Evolutionary conservation across 1,284 basidiomycete species (phyloP).

Genomic region (Pseudozyma flocculosa): DNA sequence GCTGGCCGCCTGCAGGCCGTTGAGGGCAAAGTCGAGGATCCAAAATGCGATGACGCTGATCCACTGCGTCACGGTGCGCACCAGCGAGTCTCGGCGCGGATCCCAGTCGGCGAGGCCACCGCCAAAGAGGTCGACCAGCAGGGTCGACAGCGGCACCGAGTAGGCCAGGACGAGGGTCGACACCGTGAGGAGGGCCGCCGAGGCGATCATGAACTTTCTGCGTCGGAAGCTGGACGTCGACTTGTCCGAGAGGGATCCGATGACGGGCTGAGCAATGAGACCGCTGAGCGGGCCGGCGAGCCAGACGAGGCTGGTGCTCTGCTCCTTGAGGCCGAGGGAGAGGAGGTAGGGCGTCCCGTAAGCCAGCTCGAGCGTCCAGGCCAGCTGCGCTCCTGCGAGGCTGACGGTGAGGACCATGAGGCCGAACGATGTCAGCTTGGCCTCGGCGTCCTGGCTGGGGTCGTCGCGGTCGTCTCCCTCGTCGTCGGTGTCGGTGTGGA

Average conservation of each 20-base stretch:
- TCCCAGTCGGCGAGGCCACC: slow-evolving; percentile 87
- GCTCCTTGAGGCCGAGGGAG: slow-evolving; percentile 82
- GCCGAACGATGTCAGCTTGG: slow-evolving; percentile 53
- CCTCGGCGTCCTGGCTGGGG: slow-evolving; percentile 6
- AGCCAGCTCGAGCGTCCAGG: slow-evolving; percentile 81
- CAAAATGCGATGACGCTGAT: slow-evolving; percentile 91
- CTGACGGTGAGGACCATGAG: slow-evolving; percentile 63
- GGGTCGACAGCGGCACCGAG: slow-evolving; percentile 71
- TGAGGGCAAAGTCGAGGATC: slow-evolving; percentile 89
- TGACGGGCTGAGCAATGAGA: slow-evolving; percentile 88
- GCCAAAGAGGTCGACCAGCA: slow-evolving; percentile 76
- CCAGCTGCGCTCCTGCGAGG: slow-evolving; percentile 78
- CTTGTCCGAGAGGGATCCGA: slow-evolving; percentile 89
- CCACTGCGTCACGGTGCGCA: slow-evolving; percentile 25
- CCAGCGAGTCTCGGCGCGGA: slow-evolving; percentile 63
- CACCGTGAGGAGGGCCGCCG: slow-evolving; percentile 69
- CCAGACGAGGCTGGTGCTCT: slow-evolving; percentile 92
- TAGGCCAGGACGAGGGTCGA: slow-evolving; percentile 86
- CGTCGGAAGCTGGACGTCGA: slow-evolving; percentile 78
- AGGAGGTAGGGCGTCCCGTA: slow-evolving; percentile 90
- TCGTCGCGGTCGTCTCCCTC: slow-evolving; percentile 1
- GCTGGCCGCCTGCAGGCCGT: slow-evolving; percentile 83
- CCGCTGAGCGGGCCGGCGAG: slow-evolving; percentile 91
- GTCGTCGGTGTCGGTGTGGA: neutral
- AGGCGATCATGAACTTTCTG: slow-evolving; percentile 82